phyloP scores from a whole-genome alignment of 176 grass and related monocot species.

The Zizania latifolia region DNA sequence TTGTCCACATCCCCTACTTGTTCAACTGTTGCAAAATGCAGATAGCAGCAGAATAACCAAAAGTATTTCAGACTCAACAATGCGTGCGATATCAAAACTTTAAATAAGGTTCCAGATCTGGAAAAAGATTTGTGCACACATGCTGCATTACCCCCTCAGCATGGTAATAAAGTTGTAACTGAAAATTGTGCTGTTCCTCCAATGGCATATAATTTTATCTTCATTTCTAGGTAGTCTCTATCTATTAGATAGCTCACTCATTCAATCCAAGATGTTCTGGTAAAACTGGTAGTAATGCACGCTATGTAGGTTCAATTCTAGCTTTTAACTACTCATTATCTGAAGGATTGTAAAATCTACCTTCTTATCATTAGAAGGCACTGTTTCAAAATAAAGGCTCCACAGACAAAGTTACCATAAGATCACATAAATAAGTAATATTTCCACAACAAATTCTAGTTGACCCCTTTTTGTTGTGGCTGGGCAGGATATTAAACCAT shows the following conservation, averaged over 20 bases:
- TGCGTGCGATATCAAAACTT: background rate
- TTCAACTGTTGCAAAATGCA: background rate
- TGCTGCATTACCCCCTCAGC: background rate
- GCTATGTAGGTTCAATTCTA: background rate
- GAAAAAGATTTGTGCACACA: background rate
- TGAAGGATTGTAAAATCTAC: background rate
- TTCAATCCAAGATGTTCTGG: background rate
- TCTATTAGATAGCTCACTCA: constrained; percentile 6
- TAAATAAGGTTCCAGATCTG: background rate
- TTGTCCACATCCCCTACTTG: background rate
- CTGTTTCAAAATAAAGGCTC: background rate
- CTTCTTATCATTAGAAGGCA: background rate
- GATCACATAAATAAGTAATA: constrained; percentile 4
- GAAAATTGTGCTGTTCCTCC: background rate
- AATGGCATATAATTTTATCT: background rate
- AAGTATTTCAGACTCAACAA: background rate
- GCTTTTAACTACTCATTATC: background rate
- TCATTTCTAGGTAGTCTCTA: background rate
- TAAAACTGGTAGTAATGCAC: background rate
- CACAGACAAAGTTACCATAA: constrained; percentile 9
- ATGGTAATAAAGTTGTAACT: background rate
- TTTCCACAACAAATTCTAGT: constrained; percentile 22
- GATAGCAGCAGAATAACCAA: background rate
- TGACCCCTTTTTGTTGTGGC: background rate
- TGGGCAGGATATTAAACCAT: constrained; percentile 18